Evolutionary conservation across 441 rosid genomes (phyloP).

Genomic region (Aquilaria agallochum): DNA sequence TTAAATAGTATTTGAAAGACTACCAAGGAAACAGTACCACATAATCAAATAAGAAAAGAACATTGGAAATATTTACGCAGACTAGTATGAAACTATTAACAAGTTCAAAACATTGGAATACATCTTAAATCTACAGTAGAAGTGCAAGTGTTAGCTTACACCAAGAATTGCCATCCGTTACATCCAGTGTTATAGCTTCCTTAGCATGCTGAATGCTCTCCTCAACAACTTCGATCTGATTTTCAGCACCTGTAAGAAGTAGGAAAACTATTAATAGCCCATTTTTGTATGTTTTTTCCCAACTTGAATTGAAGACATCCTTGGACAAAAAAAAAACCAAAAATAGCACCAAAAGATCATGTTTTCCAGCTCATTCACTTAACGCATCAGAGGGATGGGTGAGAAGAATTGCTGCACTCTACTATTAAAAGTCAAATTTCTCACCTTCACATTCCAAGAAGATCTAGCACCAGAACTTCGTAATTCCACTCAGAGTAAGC

Average conservation of each 20-base stretch:
- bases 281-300: not conserved
- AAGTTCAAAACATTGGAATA: slow-evolving; percentile 2
- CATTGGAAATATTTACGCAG: no score
- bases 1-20: no score
- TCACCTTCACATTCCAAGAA: not conserved
- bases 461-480: not conserved
- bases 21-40: no score
- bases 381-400: not conserved
- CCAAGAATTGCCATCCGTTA: slow-evolving; percentile 81
- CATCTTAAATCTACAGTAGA: not conserved
- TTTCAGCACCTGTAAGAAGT: slow-evolving; percentile 40
- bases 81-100: no score
- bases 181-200: slow-evolving; percentile 72
- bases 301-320: slow-evolving; percentile 6
- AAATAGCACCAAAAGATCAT: not conserved
- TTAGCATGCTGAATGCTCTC: slow-evolving; percentile 74
- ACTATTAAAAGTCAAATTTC: not conserved
- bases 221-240: slow-evolving; percentile 50
- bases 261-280: slow-evolving; percentile 12
- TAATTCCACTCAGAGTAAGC: slow-evolving; percentile 1
- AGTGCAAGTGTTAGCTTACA: slow-evolving; percentile 35
- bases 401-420: not conserved
- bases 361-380: slow-evolving; percentile 1
- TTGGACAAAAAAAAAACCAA: not conserved
- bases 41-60: no score